phyloP scores from a whole-genome alignment of 192 early-diverging fungal genomes.

The Chytriomyces confervae region DNA sequence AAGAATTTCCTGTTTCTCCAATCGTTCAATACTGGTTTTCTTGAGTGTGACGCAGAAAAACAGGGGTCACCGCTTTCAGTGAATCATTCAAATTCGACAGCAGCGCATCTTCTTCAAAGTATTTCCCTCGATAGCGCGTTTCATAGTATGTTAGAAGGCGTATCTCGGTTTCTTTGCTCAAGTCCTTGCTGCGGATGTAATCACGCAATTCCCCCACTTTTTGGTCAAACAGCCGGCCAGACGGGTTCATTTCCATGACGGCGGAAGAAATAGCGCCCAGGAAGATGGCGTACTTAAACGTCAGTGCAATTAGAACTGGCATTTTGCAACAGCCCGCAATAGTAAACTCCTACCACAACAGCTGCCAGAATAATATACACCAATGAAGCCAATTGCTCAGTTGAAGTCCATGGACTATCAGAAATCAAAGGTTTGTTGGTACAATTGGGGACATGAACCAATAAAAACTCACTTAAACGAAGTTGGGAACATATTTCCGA shows the following conservation, averaged over 20 bases:
- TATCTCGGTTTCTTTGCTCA: constrained; percentile 37
- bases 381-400: constrained; percentile 2
- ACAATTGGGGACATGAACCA: neutral
- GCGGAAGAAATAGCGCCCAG: constrained; percentile 23
- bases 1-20: constrained; percentile 28
- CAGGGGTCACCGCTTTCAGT: constrained; percentile 38
- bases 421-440: neutral
- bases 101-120: constrained; percentile 39
- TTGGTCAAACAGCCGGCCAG: constrained; percentile 32
- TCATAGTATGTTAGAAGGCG: constrained; percentile 42
- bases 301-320: no score
- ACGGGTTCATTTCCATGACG: constrained; percentile 17
- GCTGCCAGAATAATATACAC: neutral
- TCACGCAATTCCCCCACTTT: constrained; percentile 41
- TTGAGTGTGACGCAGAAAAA: neutral
- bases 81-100: constrained; percentile 40
- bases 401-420: neutral
- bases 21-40: no score
- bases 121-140: constrained; percentile 42
- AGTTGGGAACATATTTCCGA: constrained; percentile 12
- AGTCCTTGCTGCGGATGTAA: constrained; percentile 44
- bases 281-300: constrained; percentile 28
- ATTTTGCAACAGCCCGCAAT: no score
- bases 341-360: neutral
- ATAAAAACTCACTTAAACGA: neutral